Evolutionary conservation across 2,329 filamentous ascomycete species (phyloP).

Genomic region (Alternaria atra): DNA sequence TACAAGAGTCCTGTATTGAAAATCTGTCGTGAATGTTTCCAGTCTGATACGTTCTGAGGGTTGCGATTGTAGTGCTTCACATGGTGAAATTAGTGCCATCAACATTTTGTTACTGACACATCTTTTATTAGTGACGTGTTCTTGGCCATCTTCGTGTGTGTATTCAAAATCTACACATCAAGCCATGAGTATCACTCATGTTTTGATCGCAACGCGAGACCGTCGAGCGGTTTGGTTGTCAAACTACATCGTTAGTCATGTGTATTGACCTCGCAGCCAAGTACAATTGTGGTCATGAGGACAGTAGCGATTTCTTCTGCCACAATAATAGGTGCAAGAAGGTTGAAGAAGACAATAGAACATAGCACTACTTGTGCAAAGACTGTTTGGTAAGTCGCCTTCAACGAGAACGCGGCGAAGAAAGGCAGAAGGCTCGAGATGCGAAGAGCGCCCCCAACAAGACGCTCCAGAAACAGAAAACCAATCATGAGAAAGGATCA

Average conservation of each 20-base stretch:
- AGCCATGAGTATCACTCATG: neutral
- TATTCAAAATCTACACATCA: neutral
- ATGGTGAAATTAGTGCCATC: neutral
- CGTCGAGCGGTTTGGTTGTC: too few species aligned
- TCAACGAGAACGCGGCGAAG: neutral
- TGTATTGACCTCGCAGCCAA: neutral
- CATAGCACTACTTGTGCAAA: neutral
- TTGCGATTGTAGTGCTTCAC: neutral
- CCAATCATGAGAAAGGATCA: neutral
- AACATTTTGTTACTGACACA: neutral
- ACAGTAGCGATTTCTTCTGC: neutral
- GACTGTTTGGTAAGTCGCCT: neutral
- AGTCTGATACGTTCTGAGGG: neutral
- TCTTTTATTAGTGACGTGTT: neutral
- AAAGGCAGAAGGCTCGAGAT: neutral
- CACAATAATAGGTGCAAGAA: neutral
- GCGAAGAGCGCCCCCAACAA: neutral
- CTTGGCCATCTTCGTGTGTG: neutral
- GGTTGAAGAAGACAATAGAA: neutral
- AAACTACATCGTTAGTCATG: neutral
- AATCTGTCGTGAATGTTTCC: neutral
- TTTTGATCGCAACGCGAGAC: neutral
- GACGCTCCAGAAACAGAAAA: neutral
- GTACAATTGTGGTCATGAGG: neutral
- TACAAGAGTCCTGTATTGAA: neutral